These are phyloP conservation scores for Phlebiopsis gigantea DNA, from an alignment of 768 basidiomycete genomes.

Conservation along the genomic window DNA sequence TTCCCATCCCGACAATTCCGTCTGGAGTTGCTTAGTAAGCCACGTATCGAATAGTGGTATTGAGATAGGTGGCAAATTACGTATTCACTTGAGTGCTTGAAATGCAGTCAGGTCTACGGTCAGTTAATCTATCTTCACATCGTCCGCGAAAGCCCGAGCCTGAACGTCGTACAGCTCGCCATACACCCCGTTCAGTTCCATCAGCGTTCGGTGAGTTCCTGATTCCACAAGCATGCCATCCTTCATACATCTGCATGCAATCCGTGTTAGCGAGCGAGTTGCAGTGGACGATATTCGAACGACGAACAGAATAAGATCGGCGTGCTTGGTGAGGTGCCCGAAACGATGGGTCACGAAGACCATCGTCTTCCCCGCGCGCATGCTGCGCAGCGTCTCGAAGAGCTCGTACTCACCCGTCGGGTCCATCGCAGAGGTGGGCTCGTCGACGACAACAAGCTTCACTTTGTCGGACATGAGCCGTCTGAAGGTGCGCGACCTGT, in stretches of 20 bases:
- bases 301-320: slow-evolving; percentile 48
- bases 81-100: too few species aligned
- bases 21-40: too few species aligned
- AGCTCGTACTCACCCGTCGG: slow-evolving; percentile 47
- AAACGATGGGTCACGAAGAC: slow-evolving; percentile 55
- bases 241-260: slow-evolving; percentile 26
- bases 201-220: slow-evolving; percentile 27
- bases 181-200: slow-evolving; percentile 28
- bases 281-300: background rate
- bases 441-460: slow-evolving; percentile 49
- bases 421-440: slow-evolving; percentile 55
- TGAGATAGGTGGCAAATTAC: too few species aligned
- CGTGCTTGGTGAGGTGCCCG: slow-evolving; percentile 39
- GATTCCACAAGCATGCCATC: slow-evolving; percentile 27
- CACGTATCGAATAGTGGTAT: too few species aligned
- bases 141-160: slow-evolving; percentile 5
- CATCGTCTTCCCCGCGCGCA: slow-evolving; percentile 44
- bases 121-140: background rate
- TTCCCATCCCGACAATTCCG: too few species aligned
- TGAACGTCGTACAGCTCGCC: slow-evolving; percentile 26
- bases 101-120: too few species aligned
- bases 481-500: slow-evolving; percentile 34
- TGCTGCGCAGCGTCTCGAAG: slow-evolving; percentile 33
- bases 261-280: background rate
- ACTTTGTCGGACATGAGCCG: slow-evolving; percentile 32